Evolutionary conservation across 1,284 basidiomycete genomes (phyloP).

Genomic region (Ganoderma leucocontextum): DNA sequence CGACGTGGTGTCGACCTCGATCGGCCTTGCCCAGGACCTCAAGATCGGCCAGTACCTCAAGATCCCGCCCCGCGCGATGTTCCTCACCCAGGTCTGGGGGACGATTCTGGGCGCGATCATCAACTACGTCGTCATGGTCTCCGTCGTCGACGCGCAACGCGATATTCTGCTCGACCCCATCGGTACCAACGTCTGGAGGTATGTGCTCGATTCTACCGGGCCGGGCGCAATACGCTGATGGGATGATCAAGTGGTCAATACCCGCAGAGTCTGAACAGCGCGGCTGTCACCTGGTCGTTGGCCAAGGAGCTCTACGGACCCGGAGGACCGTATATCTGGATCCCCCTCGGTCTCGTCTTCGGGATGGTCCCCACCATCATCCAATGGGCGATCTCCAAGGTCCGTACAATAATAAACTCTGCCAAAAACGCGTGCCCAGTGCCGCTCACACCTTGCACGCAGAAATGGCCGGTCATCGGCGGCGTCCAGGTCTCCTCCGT

Average conservation of each 20-base stretch:
- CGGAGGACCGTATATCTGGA: conserved; percentile 59
- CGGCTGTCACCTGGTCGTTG: conserved; percentile 72
- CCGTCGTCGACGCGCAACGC: conserved; percentile 59
- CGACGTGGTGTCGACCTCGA: conserved; percentile 61
- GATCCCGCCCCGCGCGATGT: conserved; percentile 77
- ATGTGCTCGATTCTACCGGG: neutral
- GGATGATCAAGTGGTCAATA: conserved; percentile 33
- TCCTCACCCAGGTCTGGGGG: conserved; percentile 72
- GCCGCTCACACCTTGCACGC: conserved; percentile 14
- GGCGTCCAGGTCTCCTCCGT: conserved; percentile 54
- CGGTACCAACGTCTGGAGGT: conserved; percentile 65
- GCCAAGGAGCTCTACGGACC: conserved; percentile 64
- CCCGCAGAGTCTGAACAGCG: conserved; percentile 53
- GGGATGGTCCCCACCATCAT: conserved; percentile 58
- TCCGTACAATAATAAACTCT: conserved; percentile 31
- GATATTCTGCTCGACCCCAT: conserved; percentile 58
- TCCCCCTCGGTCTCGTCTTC: conserved; percentile 60
- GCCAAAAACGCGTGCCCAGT: neutral
- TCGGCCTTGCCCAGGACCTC: conserved; percentile 43
- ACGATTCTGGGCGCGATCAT: conserved; percentile 60
- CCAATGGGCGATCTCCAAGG: conserved; percentile 61
- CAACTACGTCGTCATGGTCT: conserved; percentile 60
- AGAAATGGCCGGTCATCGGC: conserved; percentile 62
- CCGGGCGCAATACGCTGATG: neutral
- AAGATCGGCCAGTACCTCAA: conserved; percentile 84